phyloP scores from a whole-genome alignment of 352 stramenopile genomes.

The Phytophthora multivora region DNA sequence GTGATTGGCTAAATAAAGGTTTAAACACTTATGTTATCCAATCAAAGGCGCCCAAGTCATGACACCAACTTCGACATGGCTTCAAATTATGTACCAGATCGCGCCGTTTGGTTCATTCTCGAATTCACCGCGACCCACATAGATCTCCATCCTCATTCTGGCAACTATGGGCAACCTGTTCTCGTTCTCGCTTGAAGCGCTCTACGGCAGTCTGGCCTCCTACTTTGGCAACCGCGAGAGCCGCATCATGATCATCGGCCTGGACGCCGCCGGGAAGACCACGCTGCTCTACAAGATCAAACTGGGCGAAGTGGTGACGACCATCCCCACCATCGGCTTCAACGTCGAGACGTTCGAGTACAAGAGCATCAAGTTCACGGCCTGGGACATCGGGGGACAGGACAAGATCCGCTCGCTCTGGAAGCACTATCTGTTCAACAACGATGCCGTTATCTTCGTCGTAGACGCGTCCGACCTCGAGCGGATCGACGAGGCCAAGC shows the following conservation, averaged over 20 bases:
- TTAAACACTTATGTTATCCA: no score
- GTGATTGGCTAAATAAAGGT: slow-evolving; percentile 11
- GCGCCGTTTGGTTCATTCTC: slow-evolving; percentile 19
- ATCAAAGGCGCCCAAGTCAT: slow-evolving; percentile 22
- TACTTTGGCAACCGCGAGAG: slow-evolving; percentile 46
- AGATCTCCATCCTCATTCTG: background rate
- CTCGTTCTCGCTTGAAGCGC: slow-evolving; percentile 37
- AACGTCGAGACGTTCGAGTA: slow-evolving; percentile 85
- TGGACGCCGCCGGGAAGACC: slow-evolving; percentile 97
- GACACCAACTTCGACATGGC: slow-evolving; percentile 19
- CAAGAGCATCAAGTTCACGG: slow-evolving; percentile 76
- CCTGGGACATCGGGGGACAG: slow-evolving; percentile 84
- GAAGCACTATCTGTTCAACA: slow-evolving; percentile 70
- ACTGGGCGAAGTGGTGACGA: slow-evolving; percentile 68
- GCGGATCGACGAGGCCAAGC: slow-evolving; percentile 51
- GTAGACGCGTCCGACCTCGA: slow-evolving; percentile 66
- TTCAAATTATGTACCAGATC: slow-evolving; percentile 23
- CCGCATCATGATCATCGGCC: slow-evolving; percentile 89
- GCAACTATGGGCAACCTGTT: slow-evolving; percentile 54
- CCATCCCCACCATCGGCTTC: slow-evolving; percentile 87
- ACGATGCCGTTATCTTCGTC: slow-evolving; percentile 85
- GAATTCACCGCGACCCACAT: slow-evolving; percentile 2
- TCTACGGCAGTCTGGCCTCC: slow-evolving; percentile 34
- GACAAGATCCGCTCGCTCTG: slow-evolving; percentile 56
- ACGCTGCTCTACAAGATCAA: slow-evolving; percentile 94